Evolutionary conservation across 2,329 filamentous ascomycete species (phyloP).

Genomic region (Allantophomopsis cytisporea): DNA sequence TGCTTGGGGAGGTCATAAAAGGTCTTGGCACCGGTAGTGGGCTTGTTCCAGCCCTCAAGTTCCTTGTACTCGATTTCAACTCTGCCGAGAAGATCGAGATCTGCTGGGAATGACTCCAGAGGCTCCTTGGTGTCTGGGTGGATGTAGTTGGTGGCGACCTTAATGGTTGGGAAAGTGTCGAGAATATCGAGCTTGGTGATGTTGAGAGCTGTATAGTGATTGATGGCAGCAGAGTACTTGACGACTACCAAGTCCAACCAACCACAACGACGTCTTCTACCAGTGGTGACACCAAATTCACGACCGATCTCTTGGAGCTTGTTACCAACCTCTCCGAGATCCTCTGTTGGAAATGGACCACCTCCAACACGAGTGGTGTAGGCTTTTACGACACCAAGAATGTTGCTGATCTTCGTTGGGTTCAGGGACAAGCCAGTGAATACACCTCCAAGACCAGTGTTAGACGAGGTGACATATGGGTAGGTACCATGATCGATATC

Average conservation of each 20-base stretch:
- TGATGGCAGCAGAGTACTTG: conserved; percentile 39
- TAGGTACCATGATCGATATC: conserved; percentile 49
- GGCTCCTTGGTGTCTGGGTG: conserved; percentile 27
- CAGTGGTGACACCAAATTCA: conserved; percentile 32
- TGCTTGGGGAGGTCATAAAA: conserved; percentile 50
- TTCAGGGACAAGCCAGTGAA: conserved; percentile 42
- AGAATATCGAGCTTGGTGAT: conserved; percentile 55
- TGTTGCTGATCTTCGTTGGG: conserved; percentile 43
- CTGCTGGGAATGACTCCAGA: conserved; percentile 50
- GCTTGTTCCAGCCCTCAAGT: conserved; percentile 54
- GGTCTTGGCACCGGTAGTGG: conserved; percentile 40
- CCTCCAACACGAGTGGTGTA: conserved; percentile 48
- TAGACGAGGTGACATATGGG: conserved; percentile 28
- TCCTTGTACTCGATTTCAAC: conserved; percentile 55
- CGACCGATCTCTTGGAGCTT: conserved; percentile 33
- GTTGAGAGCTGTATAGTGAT: conserved; percentile 33
- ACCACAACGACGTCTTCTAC: conserved; percentile 45
- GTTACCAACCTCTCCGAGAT: conserved; percentile 25
- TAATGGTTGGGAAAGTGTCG: conserved; percentile 61
- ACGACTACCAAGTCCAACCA: conserved; percentile 44
- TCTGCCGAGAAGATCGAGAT: conserved; percentile 40
- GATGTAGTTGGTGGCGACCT: conserved; percentile 61
- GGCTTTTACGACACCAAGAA: conserved; percentile 54
- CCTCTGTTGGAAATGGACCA: conserved; percentile 57
- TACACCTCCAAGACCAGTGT: conserved; percentile 44